Evolutionary conservation across 805 yeast species (phyloP).

Genomic region (Schwanniomyces yamadae): DNA sequence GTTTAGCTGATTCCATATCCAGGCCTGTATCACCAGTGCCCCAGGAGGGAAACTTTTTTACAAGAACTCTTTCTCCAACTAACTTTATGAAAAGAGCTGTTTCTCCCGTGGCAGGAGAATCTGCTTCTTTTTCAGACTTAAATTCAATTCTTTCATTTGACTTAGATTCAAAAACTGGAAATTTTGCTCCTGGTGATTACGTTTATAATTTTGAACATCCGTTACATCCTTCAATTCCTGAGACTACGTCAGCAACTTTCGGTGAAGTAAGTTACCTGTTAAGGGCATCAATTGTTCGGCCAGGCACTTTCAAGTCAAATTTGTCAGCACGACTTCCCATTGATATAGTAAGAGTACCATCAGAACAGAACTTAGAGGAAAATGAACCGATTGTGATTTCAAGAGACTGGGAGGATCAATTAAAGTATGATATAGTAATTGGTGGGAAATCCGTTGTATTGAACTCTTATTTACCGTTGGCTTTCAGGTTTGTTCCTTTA

Average conservation of each 20-base stretch:
- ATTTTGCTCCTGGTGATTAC: conserved; percentile 85
- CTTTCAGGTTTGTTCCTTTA: conserved; percentile 79
- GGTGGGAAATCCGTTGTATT: conserved; percentile 87
- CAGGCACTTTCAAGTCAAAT: conserved; percentile 84
- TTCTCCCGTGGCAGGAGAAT: conserved; percentile 20
- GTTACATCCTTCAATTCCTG: conserved; percentile 79
- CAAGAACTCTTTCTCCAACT: conserved; percentile 25
- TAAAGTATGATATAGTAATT: conserved; percentile 85
- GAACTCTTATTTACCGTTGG: conserved; percentile 80
- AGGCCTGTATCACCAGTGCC: conserved; percentile 13
- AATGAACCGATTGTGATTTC: conserved; percentile 90
- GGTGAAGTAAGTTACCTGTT: conserved; percentile 75
- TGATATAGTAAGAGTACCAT: conserved; percentile 68
- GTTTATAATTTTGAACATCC: conserved; percentile 90
- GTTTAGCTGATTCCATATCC: conserved; percentile 28
- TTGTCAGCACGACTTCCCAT: conserved; percentile 64
- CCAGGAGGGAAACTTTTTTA: conserved; percentile 21
- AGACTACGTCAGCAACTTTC: conserved; percentile 71
- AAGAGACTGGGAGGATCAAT: conserved; percentile 90
- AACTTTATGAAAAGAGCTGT: conserved; percentile 25
- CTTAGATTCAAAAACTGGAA: conserved; percentile 23
- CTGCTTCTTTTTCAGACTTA: conserved; percentile 25
- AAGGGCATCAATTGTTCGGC: conserved; percentile 68
- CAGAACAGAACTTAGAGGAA: conserved; percentile 78
- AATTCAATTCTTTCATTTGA: conserved; percentile 21